These are phyloP conservation scores for Phytopythium aichiense DNA, from an alignment of 352 stramenopile species.

Conservation along the genomic window DNA sequence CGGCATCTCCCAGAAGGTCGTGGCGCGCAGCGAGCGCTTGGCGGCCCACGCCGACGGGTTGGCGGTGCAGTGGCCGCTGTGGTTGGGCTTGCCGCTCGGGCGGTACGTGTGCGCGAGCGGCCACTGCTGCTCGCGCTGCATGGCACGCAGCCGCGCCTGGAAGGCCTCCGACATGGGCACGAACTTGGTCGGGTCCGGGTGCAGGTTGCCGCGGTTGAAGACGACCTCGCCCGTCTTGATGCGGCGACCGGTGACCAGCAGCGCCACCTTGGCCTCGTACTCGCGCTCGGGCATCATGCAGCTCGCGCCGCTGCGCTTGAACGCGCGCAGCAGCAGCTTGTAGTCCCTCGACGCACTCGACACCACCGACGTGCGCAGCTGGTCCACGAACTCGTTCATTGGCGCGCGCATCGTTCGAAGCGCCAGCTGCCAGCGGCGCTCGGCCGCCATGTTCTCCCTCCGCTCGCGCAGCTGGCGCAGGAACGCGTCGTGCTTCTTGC, in stretches of 20 bases:
- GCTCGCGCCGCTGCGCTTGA: conserved; percentile 28
- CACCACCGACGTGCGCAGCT: conserved; percentile 14
- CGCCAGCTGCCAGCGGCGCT: conserved; percentile 36
- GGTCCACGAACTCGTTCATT: conserved; percentile 24
- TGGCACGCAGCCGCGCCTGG: conserved; percentile 24
- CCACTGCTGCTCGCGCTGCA: conserved; percentile 30
- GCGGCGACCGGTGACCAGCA: conserved; percentile 43
- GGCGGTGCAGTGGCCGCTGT: conserved; percentile 34
- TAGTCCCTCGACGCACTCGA: conserved; percentile 31
- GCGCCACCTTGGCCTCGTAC: conserved; percentile 49
- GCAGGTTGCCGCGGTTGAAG: conserved; percentile 66
- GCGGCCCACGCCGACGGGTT: conserved; percentile 40
- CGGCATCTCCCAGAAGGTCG: conserved; percentile 36
- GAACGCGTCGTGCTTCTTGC: conserved; percentile 50
- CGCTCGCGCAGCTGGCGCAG: conserved; percentile 34
- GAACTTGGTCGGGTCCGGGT: conserved; percentile 39
- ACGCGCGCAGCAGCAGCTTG: conserved; percentile 46
- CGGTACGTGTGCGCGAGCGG: conserved; percentile 41
- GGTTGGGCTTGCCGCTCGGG: conserved; percentile 27
- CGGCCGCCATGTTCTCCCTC: conserved; percentile 25
- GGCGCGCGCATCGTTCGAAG: conserved; percentile 23
- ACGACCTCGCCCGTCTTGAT: conserved; percentile 24
- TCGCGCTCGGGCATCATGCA: conserved; percentile 16
- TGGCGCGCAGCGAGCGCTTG: conserved; percentile 22
- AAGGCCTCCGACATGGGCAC: conserved; percentile 36